Percentiles rank a stretch among this genome's conserved stretches.
Evolutionary conservation across 73 alveolate species (phyloP).

Genomic region (Paramecium octaurelia): DNA sequence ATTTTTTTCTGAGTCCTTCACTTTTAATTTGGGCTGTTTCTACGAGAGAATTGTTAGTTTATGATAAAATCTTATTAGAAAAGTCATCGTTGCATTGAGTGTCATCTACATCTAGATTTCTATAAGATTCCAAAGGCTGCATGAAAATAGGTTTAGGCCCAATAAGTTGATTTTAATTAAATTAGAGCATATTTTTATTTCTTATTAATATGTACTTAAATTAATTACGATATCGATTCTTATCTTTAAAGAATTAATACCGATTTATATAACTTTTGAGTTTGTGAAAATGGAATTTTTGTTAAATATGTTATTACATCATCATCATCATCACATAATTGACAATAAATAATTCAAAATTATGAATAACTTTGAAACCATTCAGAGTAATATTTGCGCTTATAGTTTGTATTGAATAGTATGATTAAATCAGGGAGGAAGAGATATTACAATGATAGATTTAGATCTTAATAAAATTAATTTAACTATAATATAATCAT

Average conservation of each 20-base stretch:
- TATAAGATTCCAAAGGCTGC: constrained; percentile 5
- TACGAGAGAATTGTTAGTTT: neutral
- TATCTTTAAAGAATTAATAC: neutral
- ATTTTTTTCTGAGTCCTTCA: neutral
- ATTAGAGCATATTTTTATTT: neutral
- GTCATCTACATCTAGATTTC: neutral
- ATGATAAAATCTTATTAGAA: neutral
- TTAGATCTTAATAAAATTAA: neutral
- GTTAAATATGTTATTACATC: neutral
- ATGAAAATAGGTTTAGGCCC: neutral
- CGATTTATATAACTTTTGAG: neutral
- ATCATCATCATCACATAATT: neutral
- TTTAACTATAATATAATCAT: neutral
- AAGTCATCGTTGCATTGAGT: neutral
- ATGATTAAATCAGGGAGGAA: neutral
- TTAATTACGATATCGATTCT: neutral
- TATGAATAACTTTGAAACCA: neutral
- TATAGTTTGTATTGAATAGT: too few species aligned
- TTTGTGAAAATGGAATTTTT: neutral
- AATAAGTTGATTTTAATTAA: neutral
- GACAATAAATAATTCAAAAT: neutral
- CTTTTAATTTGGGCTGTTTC: neutral
- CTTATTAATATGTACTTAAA: neutral
- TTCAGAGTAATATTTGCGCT: neutral
- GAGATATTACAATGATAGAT: neutral